Base-by-base conservation (phyloP, 1,284 basidiomycete genomes). In the Cutaneotrichosporon curvatum region DNA sequence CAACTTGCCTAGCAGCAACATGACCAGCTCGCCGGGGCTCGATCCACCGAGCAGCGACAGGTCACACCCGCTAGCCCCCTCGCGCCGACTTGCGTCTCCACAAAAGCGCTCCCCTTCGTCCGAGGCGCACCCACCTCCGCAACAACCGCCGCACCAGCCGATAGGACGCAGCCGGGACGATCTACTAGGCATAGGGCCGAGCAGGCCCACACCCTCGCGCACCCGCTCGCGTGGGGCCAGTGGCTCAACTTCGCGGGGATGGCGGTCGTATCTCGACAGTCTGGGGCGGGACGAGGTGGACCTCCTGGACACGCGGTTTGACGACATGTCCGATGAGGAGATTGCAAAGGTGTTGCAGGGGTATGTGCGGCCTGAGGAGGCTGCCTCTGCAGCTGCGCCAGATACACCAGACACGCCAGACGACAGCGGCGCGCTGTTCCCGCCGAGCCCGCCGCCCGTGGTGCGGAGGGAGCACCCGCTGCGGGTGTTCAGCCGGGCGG, bases 261-360 rank as follows among this genome's bases (percentile, higher is more conserved):
- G 48, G 32, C 32, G 20, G 8, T 37, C 38, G 18, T 50, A 56
- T 16, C 46, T 65, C 10, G 61, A 63, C 30, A 56, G 56, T n/a
- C 44, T 65, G 19, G 50, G 47, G 12, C 58, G 57, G 16, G 62
- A 63, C 23, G 65, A 65, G 38, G 22, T 63, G 15, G 59, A 53
- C 6, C 51, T 65, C 7, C 51, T 65, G 21, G 61, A 65, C 35
- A 60, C 58, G 32, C 52, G 59, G 18, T 68, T 63, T 33, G 67
- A 68, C 33, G 48, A 60, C 33, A 67, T 68, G 67, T 41, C 50
- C 14, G 62, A 68, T 23, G 35, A 37, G 4, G 61, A 67, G 55
- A 33, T 68, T 4, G 42, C 35, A 12, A 5, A 10, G 7, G 35
- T 44, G 16, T 35, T 44, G 32, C 8, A 34, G 14, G 25, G 8